Evolutionary conservation across 805 yeast species (phyloP), one percentile per base, ranked within the genome.

Genomic region (Candida golubevii): DNA sequence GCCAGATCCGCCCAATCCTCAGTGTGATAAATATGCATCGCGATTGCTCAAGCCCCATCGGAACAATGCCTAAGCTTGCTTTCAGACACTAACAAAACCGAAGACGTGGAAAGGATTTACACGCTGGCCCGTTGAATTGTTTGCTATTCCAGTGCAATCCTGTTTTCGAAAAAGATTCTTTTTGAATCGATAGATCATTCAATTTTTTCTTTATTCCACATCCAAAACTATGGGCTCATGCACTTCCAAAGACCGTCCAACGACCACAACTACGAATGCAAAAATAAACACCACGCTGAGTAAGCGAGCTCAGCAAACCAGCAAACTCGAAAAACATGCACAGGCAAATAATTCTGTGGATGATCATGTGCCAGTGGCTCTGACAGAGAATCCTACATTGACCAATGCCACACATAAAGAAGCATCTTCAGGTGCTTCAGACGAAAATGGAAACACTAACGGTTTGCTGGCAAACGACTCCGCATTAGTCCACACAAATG

Each of bases 291-390:
- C 38, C 35, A 39, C 47, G 11, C 35, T 37, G 29, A 43, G 38
- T 34, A 53, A 47, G 30, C 56, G 58, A 29, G 50, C 51, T 33
- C 45, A 48, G 26, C 59, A 55, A 35, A 47, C 45, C 39, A 44
- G 34, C 26, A 43, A 49, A 11, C 38, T 50, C 7, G 46, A 44
- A 34, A 10, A 23, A 1, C 35, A 38, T 3, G 32, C 32, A 11
- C 11, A 29, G 32, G n/a, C 11, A 12, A 29, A 4, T 29, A 10
- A 29, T 11, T 29, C 32, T 29, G 32, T 29, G n/a, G 11, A 10
- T 10, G 32, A 29, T 29, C 32, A 29, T 12, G 6, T 10, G n/a
- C 11, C n/a, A 10, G n/a, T 11, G 3, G 32, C n/a, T 4, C 32
- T 29, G 32, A 18, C 23, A 18, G 23, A 18, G 23, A 18, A 18